Base-by-base conservation (phyloP, 768 basidiomycete genomes). In the Podaxis pistillaris region DNA sequence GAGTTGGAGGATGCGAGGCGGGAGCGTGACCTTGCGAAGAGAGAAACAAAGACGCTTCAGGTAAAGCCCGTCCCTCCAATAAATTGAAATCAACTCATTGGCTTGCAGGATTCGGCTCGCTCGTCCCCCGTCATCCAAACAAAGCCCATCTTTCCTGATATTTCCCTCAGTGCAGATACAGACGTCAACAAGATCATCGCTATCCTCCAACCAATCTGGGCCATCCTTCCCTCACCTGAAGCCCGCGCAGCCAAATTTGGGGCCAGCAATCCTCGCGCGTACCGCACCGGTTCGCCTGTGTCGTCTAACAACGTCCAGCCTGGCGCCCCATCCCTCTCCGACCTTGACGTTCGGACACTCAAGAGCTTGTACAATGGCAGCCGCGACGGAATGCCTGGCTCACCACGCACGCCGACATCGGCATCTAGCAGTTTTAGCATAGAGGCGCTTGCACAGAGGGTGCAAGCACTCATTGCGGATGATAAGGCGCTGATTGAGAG, bases 341-440 rank as follows among this genome's bases (percentile, higher is more conserved):
- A 95, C 52, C 81, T 95, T 70, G 93, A 96, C 72, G 87, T 96
- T 17, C 89, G 92, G 9, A 84, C 93, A 4, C 86, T 97, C 71
- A 95, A 95, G 74, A 74, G 84, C 5, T 79, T 97, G 17, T 96
- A 94, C 69, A 86, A 87, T 67, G 47, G 61, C 19, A 47, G 52
- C 17, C 47, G 22, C n/a, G 58, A 59, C 40, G 49, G 56, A 2
- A 4, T 57, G 73, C 61, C 68, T 19, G 62, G 62, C 41, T 64
- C 63, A 69, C 73, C 65, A 71, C 49, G 73, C 37, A 58, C 63
- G 33, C 65, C 60, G 19, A 41, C 46, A 9, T 13, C 55, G 24
- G 33, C 62, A 58, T 4, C 73, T 71, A 0, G 1, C 72, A 73
- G 80, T 26, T 93, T 94, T 72, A 84, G 85, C 9, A 72, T 95